A percentile compares a stretch with the other conserved stretches of the same genome.
Conservation (phyloP, 2,329 filamentous ascomycete species). For the Penicillium palitans region DNA sequence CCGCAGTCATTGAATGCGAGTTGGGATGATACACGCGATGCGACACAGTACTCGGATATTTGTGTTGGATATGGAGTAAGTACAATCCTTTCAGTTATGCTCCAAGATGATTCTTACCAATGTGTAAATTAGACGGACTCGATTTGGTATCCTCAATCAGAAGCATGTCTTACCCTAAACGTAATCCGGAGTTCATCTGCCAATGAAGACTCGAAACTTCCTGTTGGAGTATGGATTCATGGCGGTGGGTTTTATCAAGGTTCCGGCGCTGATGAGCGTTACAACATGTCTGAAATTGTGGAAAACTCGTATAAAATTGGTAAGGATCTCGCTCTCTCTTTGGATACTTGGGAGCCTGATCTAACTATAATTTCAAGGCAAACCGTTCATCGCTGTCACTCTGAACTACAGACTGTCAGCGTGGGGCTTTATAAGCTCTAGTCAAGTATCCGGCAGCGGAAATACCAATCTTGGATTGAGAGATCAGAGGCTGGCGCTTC, state of each 20-base stretch:
- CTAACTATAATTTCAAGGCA: neutral
- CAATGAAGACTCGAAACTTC: slow-evolving; percentile 46
- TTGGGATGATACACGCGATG: slow-evolving; percentile 46
- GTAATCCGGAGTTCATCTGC: slow-evolving; percentile 54
- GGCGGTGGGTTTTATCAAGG: slow-evolving; percentile 57
- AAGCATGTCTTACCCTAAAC: slow-evolving; percentile 65
- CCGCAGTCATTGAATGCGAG: slow-evolving; percentile 52
- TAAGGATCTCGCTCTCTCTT: neutral
- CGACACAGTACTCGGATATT: slow-evolving; percentile 48
- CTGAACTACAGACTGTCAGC: slow-evolving; percentile 56
- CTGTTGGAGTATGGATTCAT: slow-evolving; percentile 63
- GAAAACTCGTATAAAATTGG: slow-evolving; percentile 53
- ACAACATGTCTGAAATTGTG: slow-evolving; percentile 64
- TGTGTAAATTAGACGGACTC: slow-evolving; percentile 27
- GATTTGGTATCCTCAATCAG: slow-evolving; percentile 43
- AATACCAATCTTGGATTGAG: slow-evolving; percentile 58
- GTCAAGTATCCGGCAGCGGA: slow-evolving; percentile 43
- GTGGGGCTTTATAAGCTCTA: slow-evolving; percentile 56
- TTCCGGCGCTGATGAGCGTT: slow-evolving; percentile 54
- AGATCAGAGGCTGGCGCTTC: slow-evolving; percentile 41
- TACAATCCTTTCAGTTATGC: slow-evolving; percentile 1
- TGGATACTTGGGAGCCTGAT: neutral
- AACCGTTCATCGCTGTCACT: slow-evolving; percentile 56
- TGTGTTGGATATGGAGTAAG: slow-evolving; percentile 55
- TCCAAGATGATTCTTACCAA: neutral